Percentiles rank a stretch among this genome's conserved stretches.
Conservation (phyloP, 2,329 filamentous ascomycete species). For the Penicillium sp. region DNA sequence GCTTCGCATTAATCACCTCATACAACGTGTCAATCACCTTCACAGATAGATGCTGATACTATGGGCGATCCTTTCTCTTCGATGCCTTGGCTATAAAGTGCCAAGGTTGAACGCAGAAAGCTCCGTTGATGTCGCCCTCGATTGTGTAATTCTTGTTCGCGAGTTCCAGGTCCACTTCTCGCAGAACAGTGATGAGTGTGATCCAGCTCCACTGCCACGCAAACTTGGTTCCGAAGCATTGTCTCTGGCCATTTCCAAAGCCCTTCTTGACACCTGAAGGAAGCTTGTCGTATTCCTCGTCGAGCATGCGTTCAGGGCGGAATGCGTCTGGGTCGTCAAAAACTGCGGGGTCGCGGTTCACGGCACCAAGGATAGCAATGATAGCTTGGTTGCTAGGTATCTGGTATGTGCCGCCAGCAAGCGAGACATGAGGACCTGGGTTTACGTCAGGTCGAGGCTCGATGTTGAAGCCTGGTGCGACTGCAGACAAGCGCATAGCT, state of each 20-base stretch:
- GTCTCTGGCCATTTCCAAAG: slow-evolving; percentile 68
- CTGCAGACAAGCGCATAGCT: slow-evolving; percentile 59
- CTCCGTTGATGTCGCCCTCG: slow-evolving; percentile 12
- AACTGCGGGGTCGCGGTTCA: slow-evolving; percentile 61
- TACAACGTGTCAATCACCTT: background rate
- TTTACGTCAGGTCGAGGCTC: slow-evolving; percentile 46
- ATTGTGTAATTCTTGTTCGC: slow-evolving; percentile 50
- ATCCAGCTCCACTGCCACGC: slow-evolving; percentile 70
- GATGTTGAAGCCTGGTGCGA: slow-evolving; percentile 57
- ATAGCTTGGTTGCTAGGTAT: slow-evolving; percentile 53
- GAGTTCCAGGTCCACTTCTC: slow-evolving; percentile 65
- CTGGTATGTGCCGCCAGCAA: slow-evolving; percentile 59
- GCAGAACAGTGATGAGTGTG: slow-evolving; percentile 59
- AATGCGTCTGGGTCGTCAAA: slow-evolving; percentile 64
- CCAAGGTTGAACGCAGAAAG: slow-evolving; percentile 14
- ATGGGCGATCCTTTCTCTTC: slow-evolving; percentile 11
- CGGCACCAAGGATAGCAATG: slow-evolving; percentile 49
- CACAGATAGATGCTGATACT: background rate
- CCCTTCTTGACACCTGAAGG: slow-evolving; percentile 63
- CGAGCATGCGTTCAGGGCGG: slow-evolving; percentile 67
- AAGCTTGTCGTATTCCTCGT: slow-evolving; percentile 63
- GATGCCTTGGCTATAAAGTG: slow-evolving; percentile 8
- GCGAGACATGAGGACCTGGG: slow-evolving; percentile 42
- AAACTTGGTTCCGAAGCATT: slow-evolving; percentile 68
- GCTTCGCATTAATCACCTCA: background rate